Evolutionary conservation across 805 yeast genomes (phyloP).

Genomic region (Saccharomycopsis capsularis): DNA sequence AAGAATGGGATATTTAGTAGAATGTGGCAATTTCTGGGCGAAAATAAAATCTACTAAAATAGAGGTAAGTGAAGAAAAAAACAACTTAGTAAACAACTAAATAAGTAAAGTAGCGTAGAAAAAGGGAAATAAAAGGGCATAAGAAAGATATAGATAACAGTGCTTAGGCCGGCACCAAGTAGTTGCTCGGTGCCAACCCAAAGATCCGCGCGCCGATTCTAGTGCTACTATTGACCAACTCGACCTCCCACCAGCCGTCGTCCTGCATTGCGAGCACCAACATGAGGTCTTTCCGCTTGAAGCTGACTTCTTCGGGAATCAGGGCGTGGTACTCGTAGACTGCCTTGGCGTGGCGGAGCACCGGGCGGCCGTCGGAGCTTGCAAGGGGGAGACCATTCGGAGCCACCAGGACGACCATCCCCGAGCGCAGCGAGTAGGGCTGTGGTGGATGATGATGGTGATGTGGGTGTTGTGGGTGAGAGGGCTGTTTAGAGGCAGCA

Average conservation of each 20-base stretch:
- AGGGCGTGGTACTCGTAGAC: slow-evolving; percentile 52
- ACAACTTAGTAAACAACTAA: too few relatives aligned
- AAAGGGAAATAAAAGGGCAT: too few relatives aligned
- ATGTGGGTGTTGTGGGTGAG: slow-evolving; percentile 5
- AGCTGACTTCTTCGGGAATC: slow-evolving; percentile 53
- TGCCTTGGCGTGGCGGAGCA: slow-evolving; percentile 47
- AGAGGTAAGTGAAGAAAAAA: too few relatives aligned
- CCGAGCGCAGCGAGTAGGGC: slow-evolving; percentile 17
- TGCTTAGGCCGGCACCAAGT: slow-evolving; percentile 29
- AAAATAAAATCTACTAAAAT: too few relatives aligned
- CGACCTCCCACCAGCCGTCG: slow-evolving; percentile 75
- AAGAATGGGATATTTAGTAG: too few relatives aligned
- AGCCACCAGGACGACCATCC: slow-evolving; percentile 16
- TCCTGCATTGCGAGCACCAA: slow-evolving; percentile 51
- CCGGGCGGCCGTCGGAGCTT: slow-evolving; percentile 48
- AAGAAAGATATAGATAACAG: too few relatives aligned
- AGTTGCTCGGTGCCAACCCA: slow-evolving; percentile 64
- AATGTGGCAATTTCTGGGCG: too few relatives aligned
- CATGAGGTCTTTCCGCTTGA: slow-evolving; percentile 50
- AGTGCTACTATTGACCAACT: slow-evolving; percentile 31
- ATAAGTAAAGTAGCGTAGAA: too few relatives aligned
- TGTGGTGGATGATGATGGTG: too few relatives aligned
- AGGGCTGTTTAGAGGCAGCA: background rate
- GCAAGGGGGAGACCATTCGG: slow-evolving; percentile 37
- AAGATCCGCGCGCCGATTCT: slow-evolving; percentile 21